Evolutionary conservation across 768 basidiomycete genomes (phyloP), one percentile per base, ranked within the genome.

Genomic region (Tephrocybe rancida): DNA sequence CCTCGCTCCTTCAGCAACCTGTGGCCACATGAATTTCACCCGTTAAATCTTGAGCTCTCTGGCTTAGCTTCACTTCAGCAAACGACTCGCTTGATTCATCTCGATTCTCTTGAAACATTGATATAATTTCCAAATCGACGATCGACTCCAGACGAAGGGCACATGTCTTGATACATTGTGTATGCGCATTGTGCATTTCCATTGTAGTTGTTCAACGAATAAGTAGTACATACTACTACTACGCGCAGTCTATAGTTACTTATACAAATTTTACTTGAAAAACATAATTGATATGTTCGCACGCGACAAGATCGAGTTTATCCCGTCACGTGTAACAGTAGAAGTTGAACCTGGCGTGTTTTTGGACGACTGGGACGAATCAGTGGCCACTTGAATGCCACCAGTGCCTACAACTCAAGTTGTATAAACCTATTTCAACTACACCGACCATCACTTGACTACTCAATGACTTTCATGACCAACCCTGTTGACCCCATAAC

Each of bases 281-380:
- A n/a, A n/a, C n/a, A n/a, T n/a, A n/a, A n/a, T n/a, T 6, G 29
- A 30, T 30, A 30, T 30, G 10, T 37, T 37, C 35, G 14, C 35
- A 37, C 35, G 35, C n/a, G n/a, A n/a, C 30, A 13, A 32, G 30
- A 41, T 41, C 18, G 6, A 41, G 6, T 32, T 41, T 21, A 3
- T 41, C 21, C 18, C 22, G 48, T 61, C 60, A 61, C 60, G 60
- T 61, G 60, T 37, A n/a, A n/a, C n/a, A n/a, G n/a, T n/a, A 11
- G 32, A 41, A 58, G 60, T 61, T 61, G 50, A 50, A 50, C 26
- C 32, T 34, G 37, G 35, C 53, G 44, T 50, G 53, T 54, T 54
- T 54, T 43, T 39, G 39, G 41, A 48, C 22, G 14, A 21, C 25
- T 37, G 37, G 13, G 14, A 6, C 11, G 5, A 27, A 26, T 22